Evolutionary conservation across 2,329 filamentous ascomycete genomes (phyloP), one percentile per base, ranked within the genome.

Genomic region (Rutstroemia sp.): DNA sequence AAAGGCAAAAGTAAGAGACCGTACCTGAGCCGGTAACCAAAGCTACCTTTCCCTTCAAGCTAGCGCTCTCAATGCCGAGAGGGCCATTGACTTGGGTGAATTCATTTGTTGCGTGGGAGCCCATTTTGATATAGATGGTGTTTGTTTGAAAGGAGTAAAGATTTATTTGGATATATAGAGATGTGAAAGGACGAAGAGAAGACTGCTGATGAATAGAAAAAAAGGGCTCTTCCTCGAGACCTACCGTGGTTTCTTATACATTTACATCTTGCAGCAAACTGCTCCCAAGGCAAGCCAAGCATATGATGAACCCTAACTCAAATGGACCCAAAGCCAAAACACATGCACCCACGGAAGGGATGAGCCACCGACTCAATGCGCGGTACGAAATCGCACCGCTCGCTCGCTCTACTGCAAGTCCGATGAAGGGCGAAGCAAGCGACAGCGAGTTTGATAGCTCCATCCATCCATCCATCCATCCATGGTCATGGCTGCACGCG

Each of bases 1-100:
- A 36, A 30, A 16, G 30, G 4, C 4, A 10, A 14, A 14, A 5
- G 14, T n/a, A 19, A 27, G 25, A 38, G 36, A 17, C 2, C 54
- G 47, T 58, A 65, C 65, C 64, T 51, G 68, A 65, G 17, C 68
- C 68, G n/a, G 68, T 71, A 16, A 71, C 64, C 45, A 71, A 50
- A 25, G 53, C 46, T 25, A 56, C 63, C 53, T 70, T 70, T 44
- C 67, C 68, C 25, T 60, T 59, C 21, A 64, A 52, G 50, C 63
- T 65, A 21, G 63, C 63, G 17, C 53, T 40, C 34, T 56, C 62
- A 17, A 65, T 48, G 16, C 63, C 63, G 21, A 65, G 59, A 57
- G 63, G 62, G 39, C 61, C 61, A 21, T 25, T 38, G 27, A 64
- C 42, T 25, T 56, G 56, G 30, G 56, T 44, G 48, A 27, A 45